Evolutionary conservation across 345 rosid species (phyloP), one percentile per base, ranked within the genome.

Genomic region (Arabis alpina): DNA sequence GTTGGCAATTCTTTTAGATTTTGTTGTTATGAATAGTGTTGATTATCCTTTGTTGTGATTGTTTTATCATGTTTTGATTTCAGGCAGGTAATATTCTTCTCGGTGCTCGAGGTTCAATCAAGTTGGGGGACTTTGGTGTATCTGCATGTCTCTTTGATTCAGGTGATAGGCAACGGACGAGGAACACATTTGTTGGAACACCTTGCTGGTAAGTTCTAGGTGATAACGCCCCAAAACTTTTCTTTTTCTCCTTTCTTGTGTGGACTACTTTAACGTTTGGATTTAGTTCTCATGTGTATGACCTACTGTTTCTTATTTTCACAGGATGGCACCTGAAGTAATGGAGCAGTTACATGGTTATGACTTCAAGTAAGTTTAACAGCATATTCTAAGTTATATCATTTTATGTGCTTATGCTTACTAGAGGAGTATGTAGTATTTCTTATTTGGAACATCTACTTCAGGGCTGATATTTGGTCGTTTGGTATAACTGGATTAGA

Each of bases 321-420:
- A 68, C 76, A 94, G 99, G 99, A 94, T 94, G 99, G 99, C 99
- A 50, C 99, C 99, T 62, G 99, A 94, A 83, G 99, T 94, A 70
- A 85, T 94, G 99, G 98, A 94, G 82, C 99, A 94, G 83, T 61
- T 94, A 61, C 96, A 89, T 61, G 99, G 99, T 68, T 94, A 94
- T 83, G 97, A 94, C 76, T 89, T 91, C 85, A 94, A 91, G 99
- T 94, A 50, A 80, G 86, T 79, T 42, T 63, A 42, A 16, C 70
- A 47, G 63, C 28, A 2, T 24, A 23, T 12, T 12, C 41, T 14
- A 19, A 39, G 8, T 69, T 61, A 65, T 64, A 49, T 66, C 15
- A 74, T 45, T 41, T 44, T 64, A 48, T 58, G 54, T 42, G 12
- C 68, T 63, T 49, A 19, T 50, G 24, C 30, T 66, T 27, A 45